phyloP scores from a whole-genome alignment of 2,329 filamentous ascomycete genomes.

The Aspergillus piperis region DNA sequence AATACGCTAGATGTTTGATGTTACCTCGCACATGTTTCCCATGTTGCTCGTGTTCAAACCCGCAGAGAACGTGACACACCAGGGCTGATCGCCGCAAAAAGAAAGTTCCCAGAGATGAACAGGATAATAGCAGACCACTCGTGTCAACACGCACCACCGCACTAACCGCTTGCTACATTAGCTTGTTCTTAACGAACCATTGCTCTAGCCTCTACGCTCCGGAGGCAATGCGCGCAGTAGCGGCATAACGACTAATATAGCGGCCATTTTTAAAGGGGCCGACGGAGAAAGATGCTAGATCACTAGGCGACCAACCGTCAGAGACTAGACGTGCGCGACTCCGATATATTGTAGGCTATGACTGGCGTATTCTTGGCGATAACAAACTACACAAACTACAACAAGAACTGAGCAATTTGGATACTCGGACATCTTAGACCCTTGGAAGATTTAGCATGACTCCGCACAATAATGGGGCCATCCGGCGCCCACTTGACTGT shows the following conservation, averaged over 20 bases:
- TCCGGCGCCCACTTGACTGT: not conserved
- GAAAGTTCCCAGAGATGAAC: not conserved
- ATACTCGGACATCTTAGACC: not conserved
- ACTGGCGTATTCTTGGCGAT: not conserved
- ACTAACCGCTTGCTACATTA: not conserved
- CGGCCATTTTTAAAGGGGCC: not conserved
- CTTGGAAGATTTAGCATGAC: slow-evolving; percentile 1
- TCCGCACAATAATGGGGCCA: slow-evolving; percentile 4
- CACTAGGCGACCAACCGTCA: not conserved
- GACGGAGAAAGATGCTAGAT: not conserved
- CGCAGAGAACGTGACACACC: not conserved
- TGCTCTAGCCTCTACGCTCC: not conserved
- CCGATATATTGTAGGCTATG: not conserved
- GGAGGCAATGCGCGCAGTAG: not conserved
- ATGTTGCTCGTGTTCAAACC: not conserved
- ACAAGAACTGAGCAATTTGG: not conserved
- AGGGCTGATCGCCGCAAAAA: not conserved
- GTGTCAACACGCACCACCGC: not conserved
- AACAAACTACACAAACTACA: not conserved
- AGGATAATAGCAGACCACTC: not conserved
- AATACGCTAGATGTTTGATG: not conserved
- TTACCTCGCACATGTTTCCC: not conserved
- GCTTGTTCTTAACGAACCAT: not conserved
- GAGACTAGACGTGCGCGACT: not conserved
- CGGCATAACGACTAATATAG: not conserved